Conservation (phyloP, 352 stramenopile species). For the Poterioochromonas sp. region DNA sequence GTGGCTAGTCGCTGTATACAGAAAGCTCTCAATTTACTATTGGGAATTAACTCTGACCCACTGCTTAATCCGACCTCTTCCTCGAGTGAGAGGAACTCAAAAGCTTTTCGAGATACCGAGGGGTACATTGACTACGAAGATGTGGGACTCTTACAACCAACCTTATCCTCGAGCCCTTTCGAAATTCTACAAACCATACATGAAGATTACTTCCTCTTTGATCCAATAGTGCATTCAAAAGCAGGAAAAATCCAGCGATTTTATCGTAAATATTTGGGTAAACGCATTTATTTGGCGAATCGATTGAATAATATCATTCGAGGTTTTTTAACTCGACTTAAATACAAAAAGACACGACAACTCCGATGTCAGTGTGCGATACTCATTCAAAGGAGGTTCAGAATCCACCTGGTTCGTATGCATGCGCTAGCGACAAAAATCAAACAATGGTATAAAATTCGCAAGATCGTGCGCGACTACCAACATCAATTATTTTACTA, state of each 20-base stretch:
- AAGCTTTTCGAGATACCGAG: not conserved
- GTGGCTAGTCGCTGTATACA: not conserved
- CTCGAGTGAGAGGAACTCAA: no score
- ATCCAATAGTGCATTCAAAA: not conserved
- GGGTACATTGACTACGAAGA: not conserved
- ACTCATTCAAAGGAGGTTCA: not conserved
- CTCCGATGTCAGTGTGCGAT: not conserved
- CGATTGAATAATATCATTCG: not conserved
- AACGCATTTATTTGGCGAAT: not conserved
- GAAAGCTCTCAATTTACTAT: no score
- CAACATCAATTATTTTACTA: not conserved
- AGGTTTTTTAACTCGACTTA: not conserved
- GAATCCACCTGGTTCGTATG: not conserved
- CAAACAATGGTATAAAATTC: constrained; percentile 13
- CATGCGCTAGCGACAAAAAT: not conserved
- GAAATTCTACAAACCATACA: not conserved
- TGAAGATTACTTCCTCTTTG: not conserved
- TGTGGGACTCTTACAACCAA: not conserved
- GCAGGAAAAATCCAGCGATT: not conserved
- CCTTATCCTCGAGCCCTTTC: not conserved
- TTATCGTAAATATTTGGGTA: not conserved
- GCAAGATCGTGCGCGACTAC: not conserved
- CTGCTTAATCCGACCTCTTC: no score
- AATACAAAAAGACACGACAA: not conserved
- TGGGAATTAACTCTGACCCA: no score